A percentile compares a stretch with the other conserved stretches of the same genome.
Conservation (phyloP, 768 basidiomycete species). For the Collybiopsis luxurians region DNA sequence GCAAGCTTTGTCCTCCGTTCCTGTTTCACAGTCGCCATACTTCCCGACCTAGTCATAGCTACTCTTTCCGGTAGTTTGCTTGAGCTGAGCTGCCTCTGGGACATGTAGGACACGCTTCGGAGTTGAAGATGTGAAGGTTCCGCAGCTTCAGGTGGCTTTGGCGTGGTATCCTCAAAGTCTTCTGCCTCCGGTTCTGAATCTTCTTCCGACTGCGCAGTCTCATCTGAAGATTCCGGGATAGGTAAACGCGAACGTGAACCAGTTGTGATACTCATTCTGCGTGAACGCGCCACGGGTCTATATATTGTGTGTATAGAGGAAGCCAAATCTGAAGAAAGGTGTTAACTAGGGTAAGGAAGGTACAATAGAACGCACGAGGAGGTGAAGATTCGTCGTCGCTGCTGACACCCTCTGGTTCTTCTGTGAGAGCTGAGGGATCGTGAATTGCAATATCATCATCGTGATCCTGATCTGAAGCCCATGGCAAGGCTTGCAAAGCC, state of each 20-base stretch:
- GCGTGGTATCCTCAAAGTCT: constrained; percentile 58
- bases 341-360: background rate
- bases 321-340: constrained; percentile 45
- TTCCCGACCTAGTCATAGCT: constrained; percentile 35
- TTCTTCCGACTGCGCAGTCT: constrained; percentile 33
- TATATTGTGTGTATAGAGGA: constrained; percentile 90
- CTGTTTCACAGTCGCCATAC: constrained; percentile 71
- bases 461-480: constrained; percentile 66
- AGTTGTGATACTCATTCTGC: constrained; percentile 27
- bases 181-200: constrained; percentile 49
- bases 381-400: constrained; percentile 56
- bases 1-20: constrained; percentile 73
- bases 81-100: constrained; percentile 1
- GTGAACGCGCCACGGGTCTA: constrained; percentile 72
- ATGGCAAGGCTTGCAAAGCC: constrained; percentile 82
- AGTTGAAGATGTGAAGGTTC: constrained; percentile 8
- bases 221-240: constrained; percentile 18
- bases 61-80: background rate
- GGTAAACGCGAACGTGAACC: constrained; percentile 17
- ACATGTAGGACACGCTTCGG: constrained; percentile 2
- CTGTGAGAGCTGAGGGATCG: constrained; percentile 24
- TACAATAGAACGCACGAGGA: constrained; percentile 22
- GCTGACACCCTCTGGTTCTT: constrained; percentile 43
- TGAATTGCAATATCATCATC: constrained; percentile 57
- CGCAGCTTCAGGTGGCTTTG: constrained; percentile 29